A percentile compares a stretch with the other conserved stretches of the same genome.
These are phyloP conservation scores for Quercus alba DNA, from an alignment of 306 rosid species.

Conservation along the genomic window DNA sequence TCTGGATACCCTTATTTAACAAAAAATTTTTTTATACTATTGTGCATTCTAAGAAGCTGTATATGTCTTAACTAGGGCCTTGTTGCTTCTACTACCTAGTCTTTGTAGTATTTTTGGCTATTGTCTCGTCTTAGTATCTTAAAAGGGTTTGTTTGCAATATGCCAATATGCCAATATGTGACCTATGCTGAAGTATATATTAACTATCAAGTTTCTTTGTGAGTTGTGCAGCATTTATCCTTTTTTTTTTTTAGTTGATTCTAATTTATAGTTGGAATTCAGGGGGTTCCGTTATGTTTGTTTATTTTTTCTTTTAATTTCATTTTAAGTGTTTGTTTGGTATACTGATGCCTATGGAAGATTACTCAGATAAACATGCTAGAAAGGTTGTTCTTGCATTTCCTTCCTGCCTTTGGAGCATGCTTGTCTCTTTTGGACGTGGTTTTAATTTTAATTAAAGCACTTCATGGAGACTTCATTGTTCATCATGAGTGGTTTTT, in stretches of 20 bases:
- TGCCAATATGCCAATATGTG: too few species aligned
- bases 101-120: neutral
- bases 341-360: constrained; percentile 29
- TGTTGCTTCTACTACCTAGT: neutral
- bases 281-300: neutral
- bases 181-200: neutral
- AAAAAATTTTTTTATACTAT: neutral
- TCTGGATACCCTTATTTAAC: too few species aligned
- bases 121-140: neutral
- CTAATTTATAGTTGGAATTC: neutral
- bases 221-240: neutral
- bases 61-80: neutral
- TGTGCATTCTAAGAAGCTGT: neutral
- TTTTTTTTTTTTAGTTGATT: neutral
- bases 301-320: neutral
- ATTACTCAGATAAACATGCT: constrained; percentile 38
- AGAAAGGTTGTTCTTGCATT: constrained; percentile 45
- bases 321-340: neutral
- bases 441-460: constrained; percentile 52
- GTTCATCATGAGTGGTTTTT: constrained; percentile 62
- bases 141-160: neutral
- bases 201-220: neutral
- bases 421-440: constrained; percentile 57
- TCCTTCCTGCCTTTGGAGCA: constrained; percentile 65
- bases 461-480: constrained; percentile 32